These are phyloP conservation scores for Nannizziopsis arthrosporioides DNA, from an alignment of 2,329 filamentous ascomycete species.

Conservation along the genomic window DNA sequence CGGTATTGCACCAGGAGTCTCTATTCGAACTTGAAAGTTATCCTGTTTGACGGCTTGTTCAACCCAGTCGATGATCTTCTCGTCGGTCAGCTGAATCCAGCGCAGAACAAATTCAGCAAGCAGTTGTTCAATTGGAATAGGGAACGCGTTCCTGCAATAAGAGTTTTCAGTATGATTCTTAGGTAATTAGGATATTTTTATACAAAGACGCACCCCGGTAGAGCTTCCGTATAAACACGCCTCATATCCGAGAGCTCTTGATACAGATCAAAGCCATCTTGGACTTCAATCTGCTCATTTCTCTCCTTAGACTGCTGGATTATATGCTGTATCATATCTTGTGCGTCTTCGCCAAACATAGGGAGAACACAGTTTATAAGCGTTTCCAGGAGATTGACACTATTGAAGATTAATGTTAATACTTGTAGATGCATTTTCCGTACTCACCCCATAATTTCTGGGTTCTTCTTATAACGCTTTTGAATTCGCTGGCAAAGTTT, in stretches of 20 bases:
- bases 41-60: slow-evolving; percentile 87
- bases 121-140: slow-evolving; percentile 75
- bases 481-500: slow-evolving; percentile 79
- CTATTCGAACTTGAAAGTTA: slow-evolving; percentile 62
- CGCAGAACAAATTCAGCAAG: slow-evolving; percentile 91
- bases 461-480: slow-evolving; percentile 81
- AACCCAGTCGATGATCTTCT: slow-evolving; percentile 69
- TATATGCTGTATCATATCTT: slow-evolving; percentile 72
- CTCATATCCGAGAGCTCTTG: slow-evolving; percentile 77
- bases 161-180: slow-evolving; percentile 8
- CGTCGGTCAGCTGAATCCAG: slow-evolving; percentile 75
- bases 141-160: slow-evolving; percentile 51
- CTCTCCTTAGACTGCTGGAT: slow-evolving; percentile 58
- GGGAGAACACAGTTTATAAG: slow-evolving; percentile 77
- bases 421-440: neutral
- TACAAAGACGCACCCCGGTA: slow-evolving; percentile 45
- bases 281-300: slow-evolving; percentile 65
- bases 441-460: slow-evolving; percentile 64
- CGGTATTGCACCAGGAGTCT: slow-evolving; percentile 50
- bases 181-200: neutral
- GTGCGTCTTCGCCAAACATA: slow-evolving; percentile 77
- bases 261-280: slow-evolving; percentile 92
- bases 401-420: slow-evolving; percentile 19
- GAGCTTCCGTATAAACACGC: slow-evolving; percentile 61
- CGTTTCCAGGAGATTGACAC: slow-evolving; percentile 52